These are phyloP conservation scores for Gossypium trilobum DNA, from an alignment of 441 rosid genomes.

Conservation along the genomic window DNA sequence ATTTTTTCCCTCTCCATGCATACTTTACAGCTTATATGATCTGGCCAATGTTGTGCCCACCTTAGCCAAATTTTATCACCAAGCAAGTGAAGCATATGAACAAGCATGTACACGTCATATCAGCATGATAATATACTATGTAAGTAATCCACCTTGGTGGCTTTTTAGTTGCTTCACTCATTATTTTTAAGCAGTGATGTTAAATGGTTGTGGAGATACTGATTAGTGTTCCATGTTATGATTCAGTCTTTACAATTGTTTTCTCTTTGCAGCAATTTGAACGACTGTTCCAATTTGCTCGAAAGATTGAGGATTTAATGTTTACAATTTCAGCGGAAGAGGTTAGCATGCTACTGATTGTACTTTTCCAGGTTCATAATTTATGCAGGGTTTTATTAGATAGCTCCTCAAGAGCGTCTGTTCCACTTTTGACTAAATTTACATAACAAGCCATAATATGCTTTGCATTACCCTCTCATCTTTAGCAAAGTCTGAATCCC, in stretches of 20 bases:
- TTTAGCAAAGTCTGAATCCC: background rate
- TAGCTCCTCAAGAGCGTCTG: background rate
- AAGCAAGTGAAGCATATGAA: slow-evolving; percentile 96
- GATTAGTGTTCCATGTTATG: background rate
- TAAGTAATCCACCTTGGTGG: slow-evolving; percentile 34
- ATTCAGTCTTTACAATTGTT: slow-evolving; percentile 17
- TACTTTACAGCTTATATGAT: slow-evolving; percentile 73
- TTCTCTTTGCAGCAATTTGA: slow-evolving; percentile 76
- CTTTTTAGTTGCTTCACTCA: background rate
- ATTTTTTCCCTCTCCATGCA: background rate
- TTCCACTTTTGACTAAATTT: slow-evolving; percentile 2
- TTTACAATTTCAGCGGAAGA: slow-evolving; percentile 93
- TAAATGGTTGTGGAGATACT: background rate
- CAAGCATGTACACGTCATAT: slow-evolving; percentile 94
- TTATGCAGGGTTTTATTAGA: slow-evolving; percentile 7
- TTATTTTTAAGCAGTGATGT: background rate
- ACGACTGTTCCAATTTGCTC: slow-evolving; percentile 81
- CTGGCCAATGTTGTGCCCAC: slow-evolving; percentile 94
- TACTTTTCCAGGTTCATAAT: background rate
- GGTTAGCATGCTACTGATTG: slow-evolving; percentile 34
- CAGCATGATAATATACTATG: slow-evolving; percentile 84
- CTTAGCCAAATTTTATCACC: slow-evolving; percentile 97
- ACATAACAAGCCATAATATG: background rate
- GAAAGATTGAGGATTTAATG: slow-evolving; percentile 86
- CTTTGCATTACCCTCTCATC: background rate